Percentiles rank a stretch among this genome's conserved stretches.
Evolutionary conservation across 2,329 filamentous ascomycete species (phyloP).

Genomic region (Pyrenophora teres): DNA sequence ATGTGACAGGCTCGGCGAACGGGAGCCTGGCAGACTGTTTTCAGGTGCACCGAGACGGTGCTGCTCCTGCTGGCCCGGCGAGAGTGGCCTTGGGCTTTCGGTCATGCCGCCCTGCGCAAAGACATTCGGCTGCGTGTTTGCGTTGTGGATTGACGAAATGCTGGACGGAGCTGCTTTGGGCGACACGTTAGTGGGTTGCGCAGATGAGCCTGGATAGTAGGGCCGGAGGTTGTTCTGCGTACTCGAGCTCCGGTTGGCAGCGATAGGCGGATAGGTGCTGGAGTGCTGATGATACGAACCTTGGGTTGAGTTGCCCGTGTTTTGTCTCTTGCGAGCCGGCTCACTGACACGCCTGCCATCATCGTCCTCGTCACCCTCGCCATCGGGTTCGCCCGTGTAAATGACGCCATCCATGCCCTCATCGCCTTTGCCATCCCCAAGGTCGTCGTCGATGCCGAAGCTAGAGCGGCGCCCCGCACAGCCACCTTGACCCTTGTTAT

Average conservation of each 20-base stretch:
- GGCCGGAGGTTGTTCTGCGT: conserved; percentile 39
- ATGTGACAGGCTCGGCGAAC: conserved; percentile 68
- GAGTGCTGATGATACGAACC: conserved; percentile 68
- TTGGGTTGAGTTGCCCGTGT: conserved; percentile 59
- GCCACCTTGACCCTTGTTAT: conserved; percentile 93
- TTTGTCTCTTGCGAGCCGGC: conserved; percentile 73
- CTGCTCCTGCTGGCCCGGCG: conserved; percentile 63
- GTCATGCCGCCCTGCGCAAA: conserved; percentile 76
- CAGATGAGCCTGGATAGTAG: conserved; percentile 43
- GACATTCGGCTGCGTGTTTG: conserved; percentile 56
- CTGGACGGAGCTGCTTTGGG: conserved; percentile 45
- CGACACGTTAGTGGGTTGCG: conserved; percentile 48
- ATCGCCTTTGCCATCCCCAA: conserved; percentile 53
- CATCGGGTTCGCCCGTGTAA: conserved; percentile 62
- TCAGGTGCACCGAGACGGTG: conserved; percentile 60
- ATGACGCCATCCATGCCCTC: conserved; percentile 68
- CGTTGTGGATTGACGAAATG: conserved; percentile 44
- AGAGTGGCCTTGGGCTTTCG: conserved; percentile 85
- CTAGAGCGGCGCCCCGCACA: conserved; percentile 91
- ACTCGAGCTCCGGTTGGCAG: conserved; percentile 40
- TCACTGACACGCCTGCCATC: conserved; percentile 65
- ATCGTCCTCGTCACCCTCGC: conserved; percentile 60
- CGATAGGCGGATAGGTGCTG: conserved; percentile 78
- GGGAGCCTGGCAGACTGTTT: conserved; percentile 57
- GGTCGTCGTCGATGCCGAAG: conserved; percentile 78